Evolutionary conservation across 106 monocot genomes (phyloP).

Genomic region (Dactylorhiza incarnata): DNA sequence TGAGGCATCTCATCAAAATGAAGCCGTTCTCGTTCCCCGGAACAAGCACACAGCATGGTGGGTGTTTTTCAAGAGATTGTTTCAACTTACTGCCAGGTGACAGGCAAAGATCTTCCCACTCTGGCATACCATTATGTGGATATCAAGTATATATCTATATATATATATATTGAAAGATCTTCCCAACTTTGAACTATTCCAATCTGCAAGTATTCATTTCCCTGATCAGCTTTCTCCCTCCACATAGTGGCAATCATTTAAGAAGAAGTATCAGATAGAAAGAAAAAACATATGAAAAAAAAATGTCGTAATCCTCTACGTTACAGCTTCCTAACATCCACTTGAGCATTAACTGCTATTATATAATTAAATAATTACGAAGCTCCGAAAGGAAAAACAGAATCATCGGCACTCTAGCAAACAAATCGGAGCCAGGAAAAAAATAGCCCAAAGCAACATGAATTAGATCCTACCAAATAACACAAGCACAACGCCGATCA

Average conservation of each 20-base stretch:
- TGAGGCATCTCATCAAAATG: conserved; percentile 69
- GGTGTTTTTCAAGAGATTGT: background rate
- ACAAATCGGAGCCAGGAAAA: background rate
- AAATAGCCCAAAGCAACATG: background rate
- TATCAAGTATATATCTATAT: background rate
- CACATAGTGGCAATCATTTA: background rate
- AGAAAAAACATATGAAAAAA: background rate
- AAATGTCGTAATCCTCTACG: background rate
- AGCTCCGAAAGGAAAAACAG: background rate
- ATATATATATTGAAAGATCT: background rate
- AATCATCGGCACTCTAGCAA: background rate
- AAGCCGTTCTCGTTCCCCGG: conserved; percentile 48
- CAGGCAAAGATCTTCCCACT: background rate
- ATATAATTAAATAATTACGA: background rate
- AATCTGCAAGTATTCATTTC: background rate
- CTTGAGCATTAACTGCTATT: background rate
- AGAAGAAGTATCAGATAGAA: too few species aligned
- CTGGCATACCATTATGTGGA: background rate
- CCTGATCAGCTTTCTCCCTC: background rate
- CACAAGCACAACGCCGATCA: background rate
- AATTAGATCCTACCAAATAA: background rate
- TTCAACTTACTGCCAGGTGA: conserved; percentile 1
- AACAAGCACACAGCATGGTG: conserved; percentile 79
- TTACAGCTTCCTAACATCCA: background rate
- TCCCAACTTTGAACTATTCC: background rate